Evolutionary conservation across 495 filamentous ascomycete genomes (phyloP).

Genomic region (Aeminium ludgeri): DNA sequence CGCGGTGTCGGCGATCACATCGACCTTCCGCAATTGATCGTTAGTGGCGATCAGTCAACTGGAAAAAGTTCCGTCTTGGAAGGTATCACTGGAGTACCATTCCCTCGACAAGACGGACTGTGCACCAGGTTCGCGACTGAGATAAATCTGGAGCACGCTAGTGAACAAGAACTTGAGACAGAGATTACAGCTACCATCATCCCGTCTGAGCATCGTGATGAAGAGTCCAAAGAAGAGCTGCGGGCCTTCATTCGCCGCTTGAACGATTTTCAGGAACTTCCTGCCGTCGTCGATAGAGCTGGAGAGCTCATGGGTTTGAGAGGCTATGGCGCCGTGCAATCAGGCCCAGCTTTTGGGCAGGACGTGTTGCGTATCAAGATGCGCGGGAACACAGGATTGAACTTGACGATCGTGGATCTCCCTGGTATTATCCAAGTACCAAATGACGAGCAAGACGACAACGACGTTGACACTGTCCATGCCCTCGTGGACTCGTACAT

Average conservation of each 20-base stretch:
- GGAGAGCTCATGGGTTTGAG: slow-evolving; percentile 4
- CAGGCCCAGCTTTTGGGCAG: slow-evolving; percentile 4
- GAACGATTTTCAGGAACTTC: background rate
- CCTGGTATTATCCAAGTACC: slow-evolving; percentile 14
- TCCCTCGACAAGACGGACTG: slow-evolving; percentile 32
- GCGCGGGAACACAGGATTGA: slow-evolving; percentile 2
- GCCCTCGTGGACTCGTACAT: slow-evolving; percentile 17
- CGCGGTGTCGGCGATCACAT: slow-evolving; percentile 6
- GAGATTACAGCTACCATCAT: background rate
- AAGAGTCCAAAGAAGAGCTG: background rate
- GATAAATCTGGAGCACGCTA: slow-evolving; percentile 35
- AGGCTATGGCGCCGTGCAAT: slow-evolving; percentile 1
- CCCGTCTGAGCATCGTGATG: background rate
- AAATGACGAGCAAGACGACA: slow-evolving; percentile 9
- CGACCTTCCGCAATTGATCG: slow-evolving; percentile 10
- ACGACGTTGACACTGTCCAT: slow-evolving; percentile 15
- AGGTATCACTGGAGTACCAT: slow-evolving; percentile 18
- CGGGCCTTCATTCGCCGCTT: background rate
- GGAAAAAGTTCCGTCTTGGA: slow-evolving; percentile 16
- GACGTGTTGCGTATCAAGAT: slow-evolving; percentile 13
- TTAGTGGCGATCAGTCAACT: slow-evolving; percentile 12
- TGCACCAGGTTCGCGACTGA: slow-evolving; percentile 44
- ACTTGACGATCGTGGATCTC: slow-evolving; percentile 16
- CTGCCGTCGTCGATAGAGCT: background rate
- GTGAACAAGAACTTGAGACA: slow-evolving; percentile 1